Conservation (phyloP, 2,329 filamentous ascomycete genomes). For the Fusarium tricinctum region DNA sequence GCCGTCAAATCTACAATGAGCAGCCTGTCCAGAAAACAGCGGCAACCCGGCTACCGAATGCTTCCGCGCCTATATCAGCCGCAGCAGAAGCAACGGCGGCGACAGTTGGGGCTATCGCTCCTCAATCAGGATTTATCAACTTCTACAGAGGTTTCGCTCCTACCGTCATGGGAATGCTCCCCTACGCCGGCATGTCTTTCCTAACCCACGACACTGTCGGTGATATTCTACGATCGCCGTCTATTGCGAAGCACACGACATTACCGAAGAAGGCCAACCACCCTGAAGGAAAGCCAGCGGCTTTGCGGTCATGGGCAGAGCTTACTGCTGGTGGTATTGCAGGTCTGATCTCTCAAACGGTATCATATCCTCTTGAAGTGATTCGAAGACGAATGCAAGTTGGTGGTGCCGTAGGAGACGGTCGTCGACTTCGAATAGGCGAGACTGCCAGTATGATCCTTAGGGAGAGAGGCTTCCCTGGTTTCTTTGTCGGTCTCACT, state of each 20-base stretch:
- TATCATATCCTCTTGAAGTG: slow-evolving; percentile 94
- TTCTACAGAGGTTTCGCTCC: slow-evolving; percentile 96
- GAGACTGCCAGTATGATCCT: slow-evolving; percentile 85
- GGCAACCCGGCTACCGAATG: slow-evolving; percentile 50
- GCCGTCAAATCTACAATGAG: slow-evolving; percentile 89
- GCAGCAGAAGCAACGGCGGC: slow-evolving; percentile 60
- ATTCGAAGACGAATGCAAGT: slow-evolving; percentile 96
- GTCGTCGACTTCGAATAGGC: slow-evolving; percentile 79
- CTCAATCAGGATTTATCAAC: slow-evolving; percentile 81
- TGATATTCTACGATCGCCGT: slow-evolving; percentile 81
- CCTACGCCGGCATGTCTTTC: slow-evolving; percentile 96
- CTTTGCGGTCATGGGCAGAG: slow-evolving; percentile 88
- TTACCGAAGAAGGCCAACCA: slow-evolving; percentile 71
- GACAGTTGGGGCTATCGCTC: slow-evolving; percentile 62
- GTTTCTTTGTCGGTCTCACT: slow-evolving; percentile 92
- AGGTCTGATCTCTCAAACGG: slow-evolving; percentile 89
- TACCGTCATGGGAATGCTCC: slow-evolving; percentile 93
- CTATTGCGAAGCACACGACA: slow-evolving; percentile 79
- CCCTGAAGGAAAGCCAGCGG: slow-evolving; percentile 73
- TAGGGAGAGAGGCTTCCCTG: slow-evolving; percentile 79
- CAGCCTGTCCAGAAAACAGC: slow-evolving; percentile 61
- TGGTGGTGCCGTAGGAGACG: slow-evolving; percentile 92
- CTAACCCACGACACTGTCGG: slow-evolving; percentile 92
- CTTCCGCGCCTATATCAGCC: slow-evolving; percentile 52
- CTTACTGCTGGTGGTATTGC: slow-evolving; percentile 86